phyloP scores from a whole-genome alignment of 2,329 filamentous ascomycete species.

The Coleophoma cylindrospora region DNA sequence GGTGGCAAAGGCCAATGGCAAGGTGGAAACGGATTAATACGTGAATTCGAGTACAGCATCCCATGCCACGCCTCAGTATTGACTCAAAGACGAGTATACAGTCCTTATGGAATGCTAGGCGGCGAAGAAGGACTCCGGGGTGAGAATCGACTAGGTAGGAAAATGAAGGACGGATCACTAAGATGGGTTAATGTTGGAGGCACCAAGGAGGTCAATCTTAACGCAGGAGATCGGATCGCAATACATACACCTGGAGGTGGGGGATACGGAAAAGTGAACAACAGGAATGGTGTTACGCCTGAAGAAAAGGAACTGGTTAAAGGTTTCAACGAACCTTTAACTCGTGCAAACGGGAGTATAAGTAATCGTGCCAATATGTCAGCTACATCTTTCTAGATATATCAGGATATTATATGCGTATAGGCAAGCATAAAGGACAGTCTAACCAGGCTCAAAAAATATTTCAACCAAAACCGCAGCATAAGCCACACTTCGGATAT shows the following conservation, averaged over 20 bases:
- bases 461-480: too few relatives aligned
- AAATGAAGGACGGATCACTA: conserved; percentile 44
- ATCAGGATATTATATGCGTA: too few relatives aligned
- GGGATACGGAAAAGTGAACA: conserved; percentile 3
- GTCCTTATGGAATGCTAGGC: conserved; percentile 77
- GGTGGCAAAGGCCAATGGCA: conserved; percentile 13
- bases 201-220: conserved; percentile 13
- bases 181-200: conserved; percentile 15
- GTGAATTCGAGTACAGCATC: conserved; percentile 13
- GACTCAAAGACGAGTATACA: conserved; percentile 63
- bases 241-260: conserved; percentile 18
- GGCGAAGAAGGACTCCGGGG: conserved; percentile 73
- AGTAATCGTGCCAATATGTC: not conserved
- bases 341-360: not conserved
- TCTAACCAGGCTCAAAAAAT: too few relatives aligned
- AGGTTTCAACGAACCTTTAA: not conserved
- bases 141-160: conserved; percentile 71
- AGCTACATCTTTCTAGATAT: not conserved
- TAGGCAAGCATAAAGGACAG: too few relatives aligned
- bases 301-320: not conserved
- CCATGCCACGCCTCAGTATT: conserved; percentile 25
- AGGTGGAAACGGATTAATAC: conserved; percentile 15
- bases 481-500: too few relatives aligned
- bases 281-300: not conserved
- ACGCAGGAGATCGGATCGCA: conserved; percentile 14